Conservation (phyloP, 805 yeast species). For the Teunomyces tritomae region DNA sequence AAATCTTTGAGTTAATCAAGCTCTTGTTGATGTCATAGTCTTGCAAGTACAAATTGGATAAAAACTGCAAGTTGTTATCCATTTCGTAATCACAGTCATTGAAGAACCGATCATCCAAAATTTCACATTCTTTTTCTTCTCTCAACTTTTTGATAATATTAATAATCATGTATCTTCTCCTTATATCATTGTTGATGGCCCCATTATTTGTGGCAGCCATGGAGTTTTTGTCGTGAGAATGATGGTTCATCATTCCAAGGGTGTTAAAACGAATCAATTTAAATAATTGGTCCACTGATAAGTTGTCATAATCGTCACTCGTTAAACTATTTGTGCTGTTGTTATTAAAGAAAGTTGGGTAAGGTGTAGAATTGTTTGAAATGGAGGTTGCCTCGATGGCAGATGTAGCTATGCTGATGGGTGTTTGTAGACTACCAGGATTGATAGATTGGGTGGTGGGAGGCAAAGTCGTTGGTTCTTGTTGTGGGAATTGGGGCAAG, state of each 20-base stretch:
- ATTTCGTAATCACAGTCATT: slow-evolving; percentile 37
- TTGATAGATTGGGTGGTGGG: neutral
- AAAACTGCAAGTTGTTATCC: slow-evolving; percentile 42
- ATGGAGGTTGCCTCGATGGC: slow-evolving; percentile 5
- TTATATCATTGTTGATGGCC: slow-evolving; percentile 28
- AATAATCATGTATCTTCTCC: slow-evolving; percentile 34
- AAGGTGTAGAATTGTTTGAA: slow-evolving; percentile 4
- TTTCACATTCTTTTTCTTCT: slow-evolving; percentile 35
- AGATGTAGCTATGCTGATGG: slow-evolving; percentile 4
- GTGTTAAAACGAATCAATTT: slow-evolving; percentile 30
- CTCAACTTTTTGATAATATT: slow-evolving; percentile 36
- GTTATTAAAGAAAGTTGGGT: slow-evolving; percentile 20
- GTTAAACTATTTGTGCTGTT: slow-evolving; percentile 25
- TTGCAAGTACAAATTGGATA: slow-evolving; percentile 39
- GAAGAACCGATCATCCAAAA: slow-evolving; percentile 28
- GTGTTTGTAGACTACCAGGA: neutral
- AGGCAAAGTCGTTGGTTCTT: neutral
- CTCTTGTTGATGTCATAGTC: slow-evolving; percentile 28
- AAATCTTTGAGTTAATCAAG: slow-evolving; percentile 28
- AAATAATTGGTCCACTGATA: slow-evolving; percentile 36
- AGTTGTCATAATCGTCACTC: slow-evolving; percentile 39
- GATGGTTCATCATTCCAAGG: neutral
- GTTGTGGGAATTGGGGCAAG: slow-evolving; percentile 2
- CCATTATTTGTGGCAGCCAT: slow-evolving; percentile 6
- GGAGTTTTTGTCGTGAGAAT: neutral